Evolutionary conservation across 305 asterid genomes (phyloP), one percentile per base, ranked within the genome.

Genomic region (Fraxinus baroniana): DNA sequence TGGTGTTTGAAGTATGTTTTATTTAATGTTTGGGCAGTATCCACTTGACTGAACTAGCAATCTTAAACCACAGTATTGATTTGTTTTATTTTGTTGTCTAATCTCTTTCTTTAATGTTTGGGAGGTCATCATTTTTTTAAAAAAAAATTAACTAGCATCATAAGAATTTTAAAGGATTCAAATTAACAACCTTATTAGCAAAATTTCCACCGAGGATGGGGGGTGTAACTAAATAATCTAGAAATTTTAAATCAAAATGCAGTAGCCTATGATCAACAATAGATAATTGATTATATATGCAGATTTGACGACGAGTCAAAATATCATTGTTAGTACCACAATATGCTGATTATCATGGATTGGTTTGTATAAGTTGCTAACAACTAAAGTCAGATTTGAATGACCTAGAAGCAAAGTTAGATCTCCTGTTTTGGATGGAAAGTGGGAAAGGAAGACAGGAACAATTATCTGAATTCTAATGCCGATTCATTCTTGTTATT

Each of bases 1-100:
- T 77, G 83, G 68, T 79, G 35, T 32, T 55, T 83, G 30, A 24
- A 57, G 70, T 44, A 52, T 30, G 17, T 75, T 44, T 7, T 55
- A 20, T 6, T 41, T 68, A 20, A 41, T 41, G 52, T 10, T 39
- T 41, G 52, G 4, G 52, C 52, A 9, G 52, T 57, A 57, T 57
- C 9, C 0, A 57, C 20, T 4, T n/a, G 26, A n/a, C 66, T 55
- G 66, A 55, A 17, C 0, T 55, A 15, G 22, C 24, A 55, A 55
- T n/a, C 26, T n/a, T 13, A 55, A 55, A 6, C 66, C 66, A n/a
- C 0, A 4, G 22, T 52, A 15, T 4, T 52, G 62, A 3, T 4
- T 52, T 15, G 24, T 46, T 46, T 26, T 5, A 6, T 55, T 55
- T 17, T 17, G 24, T 6, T 18, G 3, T 13, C 26, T 57, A 26